Percentiles rank a stretch among this genome's conserved stretches.
Conservation (phyloP, 2,329 filamentous ascomycete genomes). For the Xylariaceae sp. region DNA sequence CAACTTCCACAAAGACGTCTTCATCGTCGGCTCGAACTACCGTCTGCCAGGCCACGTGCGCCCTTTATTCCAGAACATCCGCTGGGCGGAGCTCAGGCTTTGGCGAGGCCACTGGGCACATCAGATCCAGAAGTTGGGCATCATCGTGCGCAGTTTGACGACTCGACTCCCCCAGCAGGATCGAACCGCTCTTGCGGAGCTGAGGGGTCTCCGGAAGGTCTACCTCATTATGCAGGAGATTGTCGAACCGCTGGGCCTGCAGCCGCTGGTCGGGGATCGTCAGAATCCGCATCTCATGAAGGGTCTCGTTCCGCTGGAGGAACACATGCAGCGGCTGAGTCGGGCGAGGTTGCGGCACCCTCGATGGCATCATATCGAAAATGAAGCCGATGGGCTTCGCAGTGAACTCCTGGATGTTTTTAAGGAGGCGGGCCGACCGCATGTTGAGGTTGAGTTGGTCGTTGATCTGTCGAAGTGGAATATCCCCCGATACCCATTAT, state of each 20-base stretch:
- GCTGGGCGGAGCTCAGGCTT: not conserved
- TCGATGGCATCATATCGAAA: not conserved
- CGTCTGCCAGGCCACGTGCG: not conserved
- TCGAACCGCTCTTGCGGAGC: not conserved
- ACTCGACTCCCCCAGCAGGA: not conserved
- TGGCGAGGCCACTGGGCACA: not conserved
- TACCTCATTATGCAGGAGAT: not conserved
- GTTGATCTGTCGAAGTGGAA: not conserved
- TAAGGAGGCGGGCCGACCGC: too few relatives aligned
- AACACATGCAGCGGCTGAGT: not conserved
- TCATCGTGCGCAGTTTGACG: not conserved
- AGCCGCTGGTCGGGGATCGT: too few relatives aligned
- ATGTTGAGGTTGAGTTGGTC: not conserved
- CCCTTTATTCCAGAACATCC: not conserved
- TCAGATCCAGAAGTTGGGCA: not conserved
- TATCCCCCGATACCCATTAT: not conserved
- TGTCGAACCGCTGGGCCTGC: too few relatives aligned
- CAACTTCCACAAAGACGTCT: constrained; percentile 1
- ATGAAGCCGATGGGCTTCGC: not conserved
- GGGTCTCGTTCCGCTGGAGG: not conserved
- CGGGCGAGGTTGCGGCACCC: not conserved
- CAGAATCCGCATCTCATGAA: not conserved
- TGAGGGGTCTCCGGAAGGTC: not conserved
- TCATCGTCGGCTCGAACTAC: not conserved
- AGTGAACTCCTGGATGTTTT: not conserved